Evolutionary conservation across 1,284 basidiomycete genomes (phyloP).

Genomic region (Hymenochaete sp.): DNA sequence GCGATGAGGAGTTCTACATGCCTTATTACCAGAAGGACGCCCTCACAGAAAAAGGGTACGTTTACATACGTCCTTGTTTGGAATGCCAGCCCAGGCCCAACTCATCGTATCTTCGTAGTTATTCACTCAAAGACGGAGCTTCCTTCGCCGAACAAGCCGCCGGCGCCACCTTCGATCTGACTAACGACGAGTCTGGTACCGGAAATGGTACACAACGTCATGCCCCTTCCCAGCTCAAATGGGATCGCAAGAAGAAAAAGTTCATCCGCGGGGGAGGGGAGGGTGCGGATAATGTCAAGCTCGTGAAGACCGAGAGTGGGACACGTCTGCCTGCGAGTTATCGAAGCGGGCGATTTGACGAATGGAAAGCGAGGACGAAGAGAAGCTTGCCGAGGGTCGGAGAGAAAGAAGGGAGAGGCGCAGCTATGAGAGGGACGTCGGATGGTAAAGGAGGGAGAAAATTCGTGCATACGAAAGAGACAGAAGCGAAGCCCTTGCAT

Average conservation of each 20-base stretch:
- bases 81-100: constrained; percentile 5
- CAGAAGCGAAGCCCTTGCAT: constrained; percentile 62
- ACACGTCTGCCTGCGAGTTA: constrained; percentile 89
- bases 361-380: constrained; percentile 82
- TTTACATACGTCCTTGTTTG: constrained; percentile 10
- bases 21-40: constrained; percentile 85
- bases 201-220: constrained; percentile 60
- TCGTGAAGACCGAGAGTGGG: constrained; percentile 91
- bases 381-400: constrained; percentile 72
- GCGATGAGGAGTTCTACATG: constrained; percentile 87
- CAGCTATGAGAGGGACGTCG: constrained; percentile 24
- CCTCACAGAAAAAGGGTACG: constrained; percentile 80
- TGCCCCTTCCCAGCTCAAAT: constrained; percentile 49
- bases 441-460: constrained; percentile 38
- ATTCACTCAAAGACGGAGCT: constrained; percentile 77
- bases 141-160: constrained; percentile 83
- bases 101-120: constrained; percentile 38
- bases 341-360: constrained; percentile 88
- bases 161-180: constrained; percentile 75
- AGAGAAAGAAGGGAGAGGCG: constrained; percentile 55
- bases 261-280: constrained; percentile 81
- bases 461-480: constrained; percentile 60
- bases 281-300: constrained; percentile 90
- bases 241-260: constrained; percentile 97
- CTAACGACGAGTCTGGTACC: constrained; percentile 64